Base-by-base conservation (phyloP, 75 land plant species). In the Azolla pinnata region DNA sequence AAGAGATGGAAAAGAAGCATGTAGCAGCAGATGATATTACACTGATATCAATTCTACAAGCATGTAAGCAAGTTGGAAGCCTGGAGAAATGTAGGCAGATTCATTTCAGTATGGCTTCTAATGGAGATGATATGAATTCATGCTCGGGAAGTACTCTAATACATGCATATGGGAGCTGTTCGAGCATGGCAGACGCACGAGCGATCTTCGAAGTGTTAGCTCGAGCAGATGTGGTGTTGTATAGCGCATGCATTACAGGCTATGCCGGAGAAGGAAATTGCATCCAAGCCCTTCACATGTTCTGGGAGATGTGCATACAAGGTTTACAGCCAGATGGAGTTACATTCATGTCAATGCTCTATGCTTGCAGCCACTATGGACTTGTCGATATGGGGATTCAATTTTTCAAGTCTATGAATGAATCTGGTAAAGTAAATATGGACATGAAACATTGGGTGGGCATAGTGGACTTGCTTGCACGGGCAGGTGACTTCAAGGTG, bases 251-350 rank as follows among this genome's bases (percentile, higher is more conserved):
- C 21, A 46, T 46, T 46, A 23, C 49, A 3, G 21, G 49, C 49
- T 46, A 46, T 46, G 49, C 49, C 2, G 49, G 21, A 46, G 49
- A 18, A 18, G 49, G 49, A 46, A 46, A 17, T 46, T 46, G 49
- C 21, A 46, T 2, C 23, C 49, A 46, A 4, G 49, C 17, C n/a
- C 61, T 20, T 32, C 53, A 18, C 55, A 52, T 19, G 27, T 28
- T 21, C 53, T 63, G 28, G 65, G 51, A 10, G 34, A 50, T 34
- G 51, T 63, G 65, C 30, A 45, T 32, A 19, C 56, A 45, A 20
- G 59, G 57, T 31, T 30, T 63, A 29, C 50, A 63, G 21, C 67
- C 67, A 34, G 59, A 54, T 44, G 56, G 40, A 35, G 42, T 64
- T 3, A 64, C 67, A 55, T 64, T 64, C 42, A 33, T 46, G 0